Evolutionary conservation across 2,329 filamentous ascomycete species (phyloP), one percentile per base, ranked within the genome.

Genomic region (Penicillium sp.): DNA sequence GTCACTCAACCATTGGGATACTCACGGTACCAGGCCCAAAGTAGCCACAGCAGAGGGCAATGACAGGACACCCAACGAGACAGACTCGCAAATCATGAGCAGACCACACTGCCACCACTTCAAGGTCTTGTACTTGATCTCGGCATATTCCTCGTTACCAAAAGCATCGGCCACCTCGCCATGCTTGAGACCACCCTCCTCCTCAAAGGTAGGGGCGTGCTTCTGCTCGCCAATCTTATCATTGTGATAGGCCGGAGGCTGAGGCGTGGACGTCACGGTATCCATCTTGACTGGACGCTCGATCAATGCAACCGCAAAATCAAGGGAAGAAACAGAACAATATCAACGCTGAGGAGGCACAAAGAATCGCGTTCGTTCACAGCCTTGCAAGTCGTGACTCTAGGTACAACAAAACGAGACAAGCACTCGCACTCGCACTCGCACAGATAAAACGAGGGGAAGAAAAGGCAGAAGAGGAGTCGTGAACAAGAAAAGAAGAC

Each of bases 91-190:
- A 49, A 68, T 68, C 66, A 68, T 68, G 22, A 68, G 58, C 35
- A 68, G 54, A 60, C 66, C 66, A 40, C 65, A 67, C 64, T 68
- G 66, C 66, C 66, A 68, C 66, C 66, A 68, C 52, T 58, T 66
- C 52, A 68, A 50, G n/a, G 66, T 68, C 54, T 68, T 68, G 19
- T 68, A 68, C 55, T 68, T 68, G 53, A 68, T 65, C 50, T 68
- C 66, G 3, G 66, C 66, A 37, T 61, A 66, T 33, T 68, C 66
- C 44, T 68, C 66, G 24, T 68, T 66, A 54, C 66, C 66, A 35
- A 68, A 68, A 16, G 66, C 65, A 58, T 68, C 66, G 9, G 58
- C 54, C 4, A 67, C 65, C 54, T 68, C 66, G 10, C 66, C 66
- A 36, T 66, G 47, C 60, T 68, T 68, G 6, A 67, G 41, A 18